phyloP scores from a whole-genome alignment of 345 rosid genomes.

The Physaria fendleri region DNA sequence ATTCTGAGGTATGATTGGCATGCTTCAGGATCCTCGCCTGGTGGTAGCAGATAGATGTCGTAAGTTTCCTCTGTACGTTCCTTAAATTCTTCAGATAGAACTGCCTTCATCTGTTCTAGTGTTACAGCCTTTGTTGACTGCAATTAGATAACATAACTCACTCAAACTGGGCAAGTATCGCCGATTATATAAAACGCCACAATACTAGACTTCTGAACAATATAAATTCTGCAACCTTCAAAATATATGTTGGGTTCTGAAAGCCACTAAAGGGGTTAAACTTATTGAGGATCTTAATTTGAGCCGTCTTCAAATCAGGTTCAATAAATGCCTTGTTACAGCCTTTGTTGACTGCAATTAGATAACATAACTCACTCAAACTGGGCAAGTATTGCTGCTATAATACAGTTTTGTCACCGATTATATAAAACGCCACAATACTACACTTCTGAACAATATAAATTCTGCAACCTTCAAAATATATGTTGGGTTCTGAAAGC shows the following conservation, averaged over 20 bases:
- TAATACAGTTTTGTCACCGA: neutral
- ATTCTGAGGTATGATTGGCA: constrained; percentile 96
- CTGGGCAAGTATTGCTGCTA: neutral
- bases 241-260: constrained; percentile 92
- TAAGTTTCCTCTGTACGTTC: constrained; percentile 91
- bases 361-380: constrained; percentile 13
- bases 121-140: constrained; percentile 73
- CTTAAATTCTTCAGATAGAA: constrained; percentile 43
- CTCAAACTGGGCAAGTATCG: neutral
- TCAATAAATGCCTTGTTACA: constrained; percentile 93
- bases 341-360: constrained; percentile 59
- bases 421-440: neutral
- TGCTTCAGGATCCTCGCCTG: constrained; percentile 99
- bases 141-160: constrained; percentile 21
- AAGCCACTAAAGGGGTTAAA: constrained; percentile 96
- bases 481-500: constrained; percentile 97
- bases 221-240: constrained; percentile 47
- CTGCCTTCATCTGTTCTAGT: constrained; percentile 71
- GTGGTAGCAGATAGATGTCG: constrained; percentile 97
- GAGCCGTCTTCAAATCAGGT: constrained; percentile 96
- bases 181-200: neutral
- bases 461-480: constrained; percentile 59
- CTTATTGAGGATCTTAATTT: constrained; percentile 88
- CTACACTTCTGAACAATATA: neutral
- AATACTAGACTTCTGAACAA: neutral